A percentile compares a stretch with the other conserved stretches of the same genome.
Conservation (phyloP, 306 rosid genomes). For the Cucumis hystrix region DNA sequence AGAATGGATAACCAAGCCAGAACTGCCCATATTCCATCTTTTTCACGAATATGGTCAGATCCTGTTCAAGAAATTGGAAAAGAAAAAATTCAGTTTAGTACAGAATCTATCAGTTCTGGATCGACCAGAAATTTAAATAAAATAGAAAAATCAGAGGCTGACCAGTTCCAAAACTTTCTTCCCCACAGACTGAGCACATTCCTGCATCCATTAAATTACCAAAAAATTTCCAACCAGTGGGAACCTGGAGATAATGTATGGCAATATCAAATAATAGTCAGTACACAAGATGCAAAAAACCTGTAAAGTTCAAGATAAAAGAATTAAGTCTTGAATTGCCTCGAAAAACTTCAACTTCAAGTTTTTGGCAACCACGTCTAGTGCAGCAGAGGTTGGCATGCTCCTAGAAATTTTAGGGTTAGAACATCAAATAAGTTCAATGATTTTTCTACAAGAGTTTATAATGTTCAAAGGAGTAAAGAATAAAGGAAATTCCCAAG, state of each 20-base stretch:
- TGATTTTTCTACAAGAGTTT: not conserved
- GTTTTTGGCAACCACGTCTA: constrained; percentile 92
- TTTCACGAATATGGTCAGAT: constrained; percentile 94
- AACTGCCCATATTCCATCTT: constrained; percentile 99
- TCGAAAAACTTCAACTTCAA: constrained; percentile 88
- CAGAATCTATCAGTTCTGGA: not conserved
- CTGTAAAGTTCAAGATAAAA: not conserved
- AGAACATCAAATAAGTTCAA: not conserved
- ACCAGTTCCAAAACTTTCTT: constrained; percentile 99
- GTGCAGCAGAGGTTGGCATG: constrained; percentile 99
- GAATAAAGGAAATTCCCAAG: not conserved
- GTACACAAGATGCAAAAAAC: constrained; percentile 1
- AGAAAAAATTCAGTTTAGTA: constrained; percentile 4
- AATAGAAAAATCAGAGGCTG: constrained; percentile 9
- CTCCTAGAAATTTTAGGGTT: constrained; percentile 48
- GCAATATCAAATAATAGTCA: constrained; percentile 3
- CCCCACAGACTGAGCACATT: constrained; percentile 84
- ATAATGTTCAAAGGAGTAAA: not conserved
- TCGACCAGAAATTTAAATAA: not conserved
- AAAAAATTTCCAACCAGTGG: constrained; percentile 97
- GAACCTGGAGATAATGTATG: constrained; percentile 45
- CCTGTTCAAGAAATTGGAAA: constrained; percentile 37
- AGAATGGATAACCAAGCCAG: constrained; percentile 92
- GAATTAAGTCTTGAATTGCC: constrained; percentile 19
- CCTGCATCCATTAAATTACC: constrained; percentile 99